Conservation (phyloP, 2,329 filamentous ascomycete genomes). For the Cladosporium sp. region DNA sequence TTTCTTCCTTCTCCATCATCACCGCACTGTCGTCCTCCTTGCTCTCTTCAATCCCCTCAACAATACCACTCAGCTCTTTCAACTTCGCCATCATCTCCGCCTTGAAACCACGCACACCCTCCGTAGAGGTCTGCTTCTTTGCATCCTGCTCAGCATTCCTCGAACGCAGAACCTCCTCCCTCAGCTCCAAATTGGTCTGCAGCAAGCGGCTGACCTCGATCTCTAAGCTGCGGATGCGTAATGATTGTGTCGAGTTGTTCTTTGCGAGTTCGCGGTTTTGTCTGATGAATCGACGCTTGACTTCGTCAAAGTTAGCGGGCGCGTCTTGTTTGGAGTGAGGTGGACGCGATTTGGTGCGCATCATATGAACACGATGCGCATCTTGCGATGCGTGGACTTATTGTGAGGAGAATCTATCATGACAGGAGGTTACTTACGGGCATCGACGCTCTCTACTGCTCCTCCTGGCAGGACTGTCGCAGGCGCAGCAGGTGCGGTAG, state of each 20-base stretch:
- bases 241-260: constrained; percentile 70
- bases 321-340: constrained; percentile 7
- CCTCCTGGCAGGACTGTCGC: constrained; percentile 16
- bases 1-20: constrained; percentile 14
- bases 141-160: constrained; percentile 60
- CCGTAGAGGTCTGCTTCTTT: constrained; percentile 54
- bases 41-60: constrained; percentile 57
- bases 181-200: constrained; percentile 72
- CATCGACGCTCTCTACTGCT: constrained; percentile 61
- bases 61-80: constrained; percentile 61
- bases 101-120: constrained; percentile 65
- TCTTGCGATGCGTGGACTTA: background rate
- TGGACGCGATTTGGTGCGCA: constrained; percentile 31
- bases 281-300: constrained; percentile 72
- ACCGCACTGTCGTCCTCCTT: constrained; percentile 17
- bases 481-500: constrained; percentile 44
- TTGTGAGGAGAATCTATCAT: background rate
- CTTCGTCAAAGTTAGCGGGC: constrained; percentile 42
- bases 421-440: constrained; percentile 50
- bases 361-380: constrained; percentile 14
- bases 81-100: constrained; percentile 67
- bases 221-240: constrained; percentile 71
- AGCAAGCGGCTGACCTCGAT: constrained; percentile 69
- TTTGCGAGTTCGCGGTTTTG: constrained; percentile 79
- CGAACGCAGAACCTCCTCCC: constrained; percentile 64